Conservation (phyloP, 495 filamentous ascomycete genomes). For the Bathelium albidoporum region DNA sequence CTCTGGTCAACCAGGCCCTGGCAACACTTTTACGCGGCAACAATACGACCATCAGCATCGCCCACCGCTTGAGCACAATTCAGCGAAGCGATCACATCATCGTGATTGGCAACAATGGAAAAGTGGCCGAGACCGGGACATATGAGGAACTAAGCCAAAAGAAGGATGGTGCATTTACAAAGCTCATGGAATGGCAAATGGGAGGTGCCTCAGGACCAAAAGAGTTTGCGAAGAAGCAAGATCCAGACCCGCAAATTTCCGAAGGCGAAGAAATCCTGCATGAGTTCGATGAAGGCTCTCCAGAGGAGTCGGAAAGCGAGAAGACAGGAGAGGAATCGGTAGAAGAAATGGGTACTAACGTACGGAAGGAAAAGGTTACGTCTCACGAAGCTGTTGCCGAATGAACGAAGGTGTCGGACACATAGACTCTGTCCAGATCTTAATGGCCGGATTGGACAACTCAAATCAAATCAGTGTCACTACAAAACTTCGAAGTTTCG, state of each 20-base stretch:
- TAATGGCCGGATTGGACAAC: neutral
- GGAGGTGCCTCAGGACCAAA: slow-evolving; percentile 46
- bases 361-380: slow-evolving; percentile 17
- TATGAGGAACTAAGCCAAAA: slow-evolving; percentile 66
- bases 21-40: slow-evolving; percentile 67
- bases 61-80: slow-evolving; percentile 90
- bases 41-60: slow-evolving; percentile 94
- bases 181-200: slow-evolving; percentile 99
- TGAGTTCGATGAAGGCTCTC: neutral
- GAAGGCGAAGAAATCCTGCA: slow-evolving; percentile 11
- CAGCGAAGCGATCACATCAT: slow-evolving; percentile 90
- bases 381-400: slow-evolving; percentile 18
- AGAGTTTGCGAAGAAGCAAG: slow-evolving; percentile 8
- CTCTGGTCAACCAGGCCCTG: slow-evolving; percentile 84
- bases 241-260: neutral
- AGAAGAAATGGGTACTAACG: slow-evolving; percentile 20
- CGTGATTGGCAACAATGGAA: slow-evolving; percentile 71
- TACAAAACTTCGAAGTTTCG: no score
- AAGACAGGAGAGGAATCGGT: slow-evolving; percentile 20
- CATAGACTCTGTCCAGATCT: neutral
- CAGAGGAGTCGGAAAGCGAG: slow-evolving; percentile 32
- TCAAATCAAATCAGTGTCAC: neutral
- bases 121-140: slow-evolving; percentile 78
- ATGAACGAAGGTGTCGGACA: slow-evolving; percentile 9
- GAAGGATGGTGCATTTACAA: slow-evolving; percentile 71